These are phyloP conservation scores for Suillus plorans DNA, from an alignment of 768 basidiomycete species.

Conservation along the genomic window DNA sequence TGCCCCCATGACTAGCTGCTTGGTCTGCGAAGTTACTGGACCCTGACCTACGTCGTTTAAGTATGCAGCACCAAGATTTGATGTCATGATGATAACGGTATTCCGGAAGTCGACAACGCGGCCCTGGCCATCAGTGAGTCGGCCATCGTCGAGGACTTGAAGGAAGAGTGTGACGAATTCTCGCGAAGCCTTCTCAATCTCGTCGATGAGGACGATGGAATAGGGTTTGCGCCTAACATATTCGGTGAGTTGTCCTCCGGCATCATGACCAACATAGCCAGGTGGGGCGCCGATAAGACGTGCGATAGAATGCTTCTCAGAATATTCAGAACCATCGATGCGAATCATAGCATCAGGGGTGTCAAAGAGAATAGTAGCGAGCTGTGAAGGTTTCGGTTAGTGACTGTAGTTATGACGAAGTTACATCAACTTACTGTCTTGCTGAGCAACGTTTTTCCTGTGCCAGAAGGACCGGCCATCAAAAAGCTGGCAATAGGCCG, in stretches of 20 bases:
- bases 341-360: conserved; percentile 90
- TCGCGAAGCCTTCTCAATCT: conserved; percentile 88
- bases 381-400: conserved; percentile 41
- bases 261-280: conserved; percentile 90
- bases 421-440: conserved; percentile 66
- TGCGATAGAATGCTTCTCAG: conserved; percentile 76
- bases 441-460: conserved; percentile 85
- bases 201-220: conserved; percentile 80
- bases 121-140: conserved; percentile 92
- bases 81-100: conserved; percentile 93
- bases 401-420: not conserved
- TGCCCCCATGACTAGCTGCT: conserved; percentile 69
- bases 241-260: conserved; percentile 89
- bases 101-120: conserved; percentile 85
- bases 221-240: conserved; percentile 92
- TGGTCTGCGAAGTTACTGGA: conserved; percentile 58
- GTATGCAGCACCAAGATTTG: conserved; percentile 81
- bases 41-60: conserved; percentile 77
- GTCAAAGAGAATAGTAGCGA: conserved; percentile 88
- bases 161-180: conserved; percentile 71
- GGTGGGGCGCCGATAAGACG: conserved; percentile 72
- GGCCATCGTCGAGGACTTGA: conserved; percentile 91
- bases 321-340: conserved; percentile 92
- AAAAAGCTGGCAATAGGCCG: conserved; percentile 92
- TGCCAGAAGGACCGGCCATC: conserved; percentile 90